A percentile compares a stretch with the other conserved stretches of the same genome.
Conservation (phyloP, 2,329 filamentous ascomycete species). For the Alternaria rosae region DNA sequence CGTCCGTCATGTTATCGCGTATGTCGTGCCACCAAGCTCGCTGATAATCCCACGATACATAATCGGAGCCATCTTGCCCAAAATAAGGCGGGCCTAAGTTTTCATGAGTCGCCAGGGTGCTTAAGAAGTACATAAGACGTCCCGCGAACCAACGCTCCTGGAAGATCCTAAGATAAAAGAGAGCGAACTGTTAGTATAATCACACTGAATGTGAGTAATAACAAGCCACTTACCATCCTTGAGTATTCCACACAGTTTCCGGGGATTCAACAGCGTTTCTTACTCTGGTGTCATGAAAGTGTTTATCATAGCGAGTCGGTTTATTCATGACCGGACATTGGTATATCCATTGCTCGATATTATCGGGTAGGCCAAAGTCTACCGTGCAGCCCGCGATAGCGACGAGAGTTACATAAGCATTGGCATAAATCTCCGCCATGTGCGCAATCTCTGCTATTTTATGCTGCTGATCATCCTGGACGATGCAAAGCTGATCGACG, state of each 20-base stretch:
- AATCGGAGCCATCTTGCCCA: too few species aligned
- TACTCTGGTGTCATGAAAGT: too few species aligned
- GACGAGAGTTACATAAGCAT: neutral
- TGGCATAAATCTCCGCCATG: neutral
- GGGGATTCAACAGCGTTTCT: too few species aligned
- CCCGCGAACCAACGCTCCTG: neutral
- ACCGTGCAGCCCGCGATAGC: neutral
- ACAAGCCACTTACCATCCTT: neutral
- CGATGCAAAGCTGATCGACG: neutral
- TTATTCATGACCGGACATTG: too few species aligned
- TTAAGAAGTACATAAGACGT: neutral
- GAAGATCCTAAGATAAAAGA: neutral
- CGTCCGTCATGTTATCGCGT: too few species aligned
- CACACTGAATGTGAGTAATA: too few species aligned
- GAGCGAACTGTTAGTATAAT: neutral
- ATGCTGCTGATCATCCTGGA: neutral
- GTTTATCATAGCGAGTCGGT: too few species aligned
- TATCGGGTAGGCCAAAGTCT: neutral
- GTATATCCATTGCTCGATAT: neutral
- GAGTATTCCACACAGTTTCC: neutral
- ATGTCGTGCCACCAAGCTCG: too few species aligned
- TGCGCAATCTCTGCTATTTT: neutral
- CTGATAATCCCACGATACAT: too few species aligned
- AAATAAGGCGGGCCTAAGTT: too few species aligned
- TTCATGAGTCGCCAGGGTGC: too few species aligned